phyloP scores from a whole-genome alignment of 2,329 filamentous ascomycete species.

The Nectriaceae sp. region DNA sequence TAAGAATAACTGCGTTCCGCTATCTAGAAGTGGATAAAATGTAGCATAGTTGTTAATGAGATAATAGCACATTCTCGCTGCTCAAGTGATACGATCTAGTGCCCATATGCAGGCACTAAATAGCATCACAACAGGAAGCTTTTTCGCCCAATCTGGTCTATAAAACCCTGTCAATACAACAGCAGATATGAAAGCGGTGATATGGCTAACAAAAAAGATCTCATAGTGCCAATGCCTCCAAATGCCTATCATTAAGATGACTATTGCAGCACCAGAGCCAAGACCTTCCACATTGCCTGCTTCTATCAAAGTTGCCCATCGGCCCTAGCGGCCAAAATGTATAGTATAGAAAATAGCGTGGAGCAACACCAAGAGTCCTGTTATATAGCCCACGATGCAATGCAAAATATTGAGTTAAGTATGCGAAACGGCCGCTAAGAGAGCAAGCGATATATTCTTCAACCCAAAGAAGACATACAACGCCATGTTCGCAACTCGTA shows the following conservation, averaged over 20 bases:
- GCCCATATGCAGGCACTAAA: slow-evolving; percentile 44
- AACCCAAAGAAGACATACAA: slow-evolving; percentile 48
- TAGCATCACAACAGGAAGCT: slow-evolving; percentile 40
- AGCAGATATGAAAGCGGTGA: slow-evolving; percentile 42
- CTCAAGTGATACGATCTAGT: slow-evolving; percentile 45
- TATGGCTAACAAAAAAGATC: slow-evolving; percentile 47
- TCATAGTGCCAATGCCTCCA: slow-evolving; percentile 46
- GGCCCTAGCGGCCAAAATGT: slow-evolving; percentile 28
- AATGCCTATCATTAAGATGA: slow-evolving; percentile 36
- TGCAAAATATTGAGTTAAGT: slow-evolving; percentile 51
- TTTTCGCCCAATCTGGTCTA: slow-evolving; percentile 41
- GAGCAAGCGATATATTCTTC: slow-evolving; percentile 50
- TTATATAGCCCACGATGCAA: slow-evolving; percentile 45
- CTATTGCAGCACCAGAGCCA: slow-evolving; percentile 37
- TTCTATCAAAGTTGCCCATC: slow-evolving; percentile 6
- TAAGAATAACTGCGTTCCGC: slow-evolving; percentile 47
- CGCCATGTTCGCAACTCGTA: slow-evolving; percentile 43
- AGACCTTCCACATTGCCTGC: slow-evolving; percentile 12
- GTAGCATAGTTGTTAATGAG: slow-evolving; percentile 28
- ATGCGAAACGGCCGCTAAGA: slow-evolving; percentile 31
- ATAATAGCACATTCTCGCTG: slow-evolving; percentile 1
- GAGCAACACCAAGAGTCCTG: slow-evolving; percentile 36
- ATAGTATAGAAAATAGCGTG: slow-evolving; percentile 39
- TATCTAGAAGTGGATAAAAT: slow-evolving; percentile 44
- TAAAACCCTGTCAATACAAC: slow-evolving; percentile 46